Evolutionary conservation across 1,284 basidiomycete genomes (phyloP), one percentile per base, ranked within the genome.

Genomic region (Fistulina hepatica): DNA sequence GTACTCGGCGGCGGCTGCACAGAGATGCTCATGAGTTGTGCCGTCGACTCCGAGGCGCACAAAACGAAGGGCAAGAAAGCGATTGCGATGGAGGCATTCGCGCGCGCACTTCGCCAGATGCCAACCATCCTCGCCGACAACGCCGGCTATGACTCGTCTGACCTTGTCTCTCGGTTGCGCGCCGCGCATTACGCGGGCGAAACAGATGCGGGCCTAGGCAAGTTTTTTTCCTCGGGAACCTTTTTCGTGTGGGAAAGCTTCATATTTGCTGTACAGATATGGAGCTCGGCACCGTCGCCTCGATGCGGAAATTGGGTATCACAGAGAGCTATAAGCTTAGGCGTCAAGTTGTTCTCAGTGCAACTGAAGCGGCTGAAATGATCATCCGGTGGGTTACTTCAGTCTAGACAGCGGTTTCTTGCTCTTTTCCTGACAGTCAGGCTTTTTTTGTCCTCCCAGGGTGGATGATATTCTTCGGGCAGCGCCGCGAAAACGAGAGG

Each of bases 241-340:
- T 35, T 15, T 25, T 24, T 19, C 3, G 21, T 35, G 10, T 17
- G n/a, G n/a, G n/a, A n/a, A n/a, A n/a, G n/a, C n/a, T 40, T 33
- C 34, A 37, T 13, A 45, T 39, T n/a, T 17, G 19, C 28, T 10
- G 25, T 28, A 16, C 53, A 85, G 92, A 97, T 57, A 90, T 98
- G 84, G 76, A 91, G 35, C 55, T 76, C 23, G 95, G 89, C 8
- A 64, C 65, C 2, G 78, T 98, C 36, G 90, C 75, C 0, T 92
- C 88, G 10, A 98, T 98, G 95, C 71, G 63, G 49, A 63, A 79
- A 37, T 67, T 92, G 5, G 95, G 94, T 26, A 64, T 98, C 27
- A 95, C 92, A 0, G 94, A 99, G 65, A 91, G 85, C 51, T 98
- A 91, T 66, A 98, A 98, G 69, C 69, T 99, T 46, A 99, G 98